Evolutionary conservation across 768 basidiomycete genomes (phyloP), one percentile per base, ranked within the genome.

Genomic region (Pleurotus tuber-regium): DNA sequence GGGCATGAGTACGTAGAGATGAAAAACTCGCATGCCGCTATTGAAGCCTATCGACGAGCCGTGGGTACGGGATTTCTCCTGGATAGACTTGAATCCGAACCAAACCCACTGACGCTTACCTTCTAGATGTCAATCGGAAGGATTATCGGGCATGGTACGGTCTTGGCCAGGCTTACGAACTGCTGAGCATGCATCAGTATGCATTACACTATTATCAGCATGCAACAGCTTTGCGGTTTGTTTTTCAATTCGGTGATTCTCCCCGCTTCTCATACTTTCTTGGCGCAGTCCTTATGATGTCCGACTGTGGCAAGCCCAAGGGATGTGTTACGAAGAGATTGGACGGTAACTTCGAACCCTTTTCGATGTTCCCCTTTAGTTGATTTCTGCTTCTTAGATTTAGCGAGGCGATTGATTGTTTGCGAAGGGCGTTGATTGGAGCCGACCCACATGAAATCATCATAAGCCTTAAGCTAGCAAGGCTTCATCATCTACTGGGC

Each of bases 61-160:
- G 85, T 98, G 54, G 93, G 95, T 93, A 68, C 51, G 87, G 69
- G n/a, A 25, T 39, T 18, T 16, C 5, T 11, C 25, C 30, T 16
- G 18, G 6, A 14, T 19, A 14, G 43, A n/a, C 40, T 16, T 36
- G 18, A 18, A 31, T 41, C 10, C 47, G 23, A 29, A 6, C 49
- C 39, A 33, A 46, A 28, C 12, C 41, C n/a, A 29, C 41, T 43
- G 43, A 53, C 30, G 43, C 39, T 33, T n/a, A 30, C 24, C 31
- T 53, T 47, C 11, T 54, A 98, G 96, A 98, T 61, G 87, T 97
- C 57, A 96, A 96, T 61, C 81, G 92, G 50, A 97, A 98, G 64
- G 97, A 99, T 69, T 98, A 97, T 63, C 73, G 96, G 52, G 96
- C 95, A 4, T 99, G 97, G 97, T 98, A 95, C 68, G 97, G 97